Percentiles rank a stretch among this genome's conserved stretches.
Evolutionary conservation across 2,329 filamentous ascomycete species (phyloP).

Genomic region (Talaromyces sp.): DNA sequence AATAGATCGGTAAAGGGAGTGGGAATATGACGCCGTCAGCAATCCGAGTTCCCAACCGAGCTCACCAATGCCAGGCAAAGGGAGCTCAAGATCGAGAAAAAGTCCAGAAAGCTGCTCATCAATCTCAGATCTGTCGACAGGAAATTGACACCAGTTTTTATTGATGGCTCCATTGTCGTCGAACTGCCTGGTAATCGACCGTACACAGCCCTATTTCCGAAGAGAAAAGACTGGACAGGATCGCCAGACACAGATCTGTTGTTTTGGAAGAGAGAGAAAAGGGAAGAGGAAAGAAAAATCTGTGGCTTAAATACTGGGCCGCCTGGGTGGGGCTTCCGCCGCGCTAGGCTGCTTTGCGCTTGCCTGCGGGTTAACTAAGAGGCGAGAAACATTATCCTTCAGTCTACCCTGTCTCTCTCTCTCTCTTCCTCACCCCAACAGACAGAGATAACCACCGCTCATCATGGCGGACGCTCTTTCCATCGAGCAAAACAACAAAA

Average conservation of each 20-base stretch:
- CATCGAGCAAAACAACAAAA: slow-evolving; percentile 90
- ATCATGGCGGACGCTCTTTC: slow-evolving; percentile 55
- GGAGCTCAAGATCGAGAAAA: slow-evolving; percentile 59
- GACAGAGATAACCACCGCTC: neutral
- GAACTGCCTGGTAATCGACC: slow-evolving; percentile 83
- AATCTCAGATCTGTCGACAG: slow-evolving; percentile 93
- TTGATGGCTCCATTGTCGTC: slow-evolving; percentile 79
- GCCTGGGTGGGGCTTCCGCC: slow-evolving; percentile 12
- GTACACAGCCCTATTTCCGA: slow-evolving; percentile 45
- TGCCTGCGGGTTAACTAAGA: slow-evolving; percentile 1
- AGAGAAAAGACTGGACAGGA: slow-evolving; percentile 53
- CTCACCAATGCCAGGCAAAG: slow-evolving; percentile 52
- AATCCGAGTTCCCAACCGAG: slow-evolving; percentile 51
- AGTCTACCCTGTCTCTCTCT: too few relatives aligned
- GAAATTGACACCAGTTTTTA: slow-evolving; percentile 72
- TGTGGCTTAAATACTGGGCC: slow-evolving; percentile 20
- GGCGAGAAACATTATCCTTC: too few relatives aligned
- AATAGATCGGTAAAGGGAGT: slow-evolving; percentile 66
- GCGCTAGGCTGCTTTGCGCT: slow-evolving; percentile 18
- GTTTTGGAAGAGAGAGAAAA: slow-evolving; percentile 36
- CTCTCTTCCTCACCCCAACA: neutral
- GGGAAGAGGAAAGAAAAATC: slow-evolving; percentile 32
- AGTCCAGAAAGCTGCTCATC: slow-evolving; percentile 51
- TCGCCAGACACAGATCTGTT: slow-evolving; percentile 79
- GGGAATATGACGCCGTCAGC: slow-evolving; percentile 78